A percentile compares a stretch with the other conserved stretches of the same genome.
Conservation (phyloP, 352 stramenopile species). For the Phytophthora ramorum region DNA sequence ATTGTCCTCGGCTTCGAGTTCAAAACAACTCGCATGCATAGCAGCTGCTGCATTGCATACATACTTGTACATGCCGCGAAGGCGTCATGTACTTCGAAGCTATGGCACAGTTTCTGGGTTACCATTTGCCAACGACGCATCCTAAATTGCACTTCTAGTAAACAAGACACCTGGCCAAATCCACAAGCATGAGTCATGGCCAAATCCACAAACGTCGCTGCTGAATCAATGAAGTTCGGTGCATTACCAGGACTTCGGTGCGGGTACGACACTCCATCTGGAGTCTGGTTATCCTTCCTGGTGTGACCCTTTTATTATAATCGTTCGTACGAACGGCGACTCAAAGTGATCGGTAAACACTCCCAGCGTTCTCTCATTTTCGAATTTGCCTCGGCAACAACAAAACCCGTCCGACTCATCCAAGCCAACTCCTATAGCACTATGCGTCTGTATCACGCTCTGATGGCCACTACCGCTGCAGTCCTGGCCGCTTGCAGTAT, state of each 20-base stretch:
- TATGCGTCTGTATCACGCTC: slow-evolving; percentile 20
- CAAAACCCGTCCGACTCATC: background rate
- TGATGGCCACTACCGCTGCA: slow-evolving; percentile 19
- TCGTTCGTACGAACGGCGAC: slow-evolving; percentile 6
- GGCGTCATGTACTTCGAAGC: too few relatives aligned
- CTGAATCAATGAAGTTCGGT: background rate
- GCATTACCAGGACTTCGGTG: background rate
- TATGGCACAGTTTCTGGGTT: too few relatives aligned
- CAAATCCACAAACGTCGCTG: slow-evolving; percentile 3
- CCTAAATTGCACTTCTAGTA: too few relatives aligned
- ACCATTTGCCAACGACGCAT: too few relatives aligned
- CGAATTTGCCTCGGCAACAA: slow-evolving; percentile 5
- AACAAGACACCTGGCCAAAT: too few relatives aligned
- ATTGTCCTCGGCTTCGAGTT: too few relatives aligned
- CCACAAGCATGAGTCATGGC: too few relatives aligned
- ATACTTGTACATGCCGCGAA: too few relatives aligned
- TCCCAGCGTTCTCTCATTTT: slow-evolving; percentile 11
- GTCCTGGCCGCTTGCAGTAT: slow-evolving; percentile 12
- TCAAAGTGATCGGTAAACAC: background rate
- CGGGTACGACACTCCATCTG: slow-evolving; percentile 22
- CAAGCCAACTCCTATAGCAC: background rate
- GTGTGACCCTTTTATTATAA: background rate
- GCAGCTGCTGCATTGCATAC: too few relatives aligned
- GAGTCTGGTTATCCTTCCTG: slow-evolving; percentile 10
- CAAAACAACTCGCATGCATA: too few relatives aligned